Evolutionary conservation across 2,329 filamentous ascomycete species (phyloP).

Genomic region (Colletotrichum tofieldiae): DNA sequence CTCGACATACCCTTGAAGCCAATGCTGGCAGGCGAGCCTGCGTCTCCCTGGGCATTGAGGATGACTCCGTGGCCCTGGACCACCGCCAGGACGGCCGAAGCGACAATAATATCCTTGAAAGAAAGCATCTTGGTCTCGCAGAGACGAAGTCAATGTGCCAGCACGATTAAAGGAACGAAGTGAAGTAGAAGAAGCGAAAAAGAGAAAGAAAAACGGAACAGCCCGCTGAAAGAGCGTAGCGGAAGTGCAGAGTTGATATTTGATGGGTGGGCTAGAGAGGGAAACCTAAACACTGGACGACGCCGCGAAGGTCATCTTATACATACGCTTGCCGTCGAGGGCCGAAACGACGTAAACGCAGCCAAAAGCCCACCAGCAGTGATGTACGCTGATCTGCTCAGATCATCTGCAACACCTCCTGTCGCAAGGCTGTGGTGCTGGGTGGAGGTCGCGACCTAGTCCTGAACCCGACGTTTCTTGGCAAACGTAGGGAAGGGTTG

Average conservation of each 20-base stretch:
- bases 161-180: constrained; percentile 47
- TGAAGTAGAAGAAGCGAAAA: constrained; percentile 47
- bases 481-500: constrained; percentile 25
- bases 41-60: constrained; percentile 61
- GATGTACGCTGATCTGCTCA: constrained; percentile 41
- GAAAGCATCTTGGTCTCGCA: constrained; percentile 54
- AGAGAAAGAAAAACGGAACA: constrained; percentile 45
- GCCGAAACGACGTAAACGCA: constrained; percentile 31
- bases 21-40: constrained; percentile 62
- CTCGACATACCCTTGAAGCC: constrained; percentile 62
- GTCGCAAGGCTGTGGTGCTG: constrained; percentile 43
- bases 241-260: constrained; percentile 28
- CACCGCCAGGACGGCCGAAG: constrained; percentile 54
- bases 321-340: constrained; percentile 33
- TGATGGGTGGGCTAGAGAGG: constrained; percentile 19
- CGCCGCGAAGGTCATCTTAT: constrained; percentile 35
- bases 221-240: constrained; percentile 43
- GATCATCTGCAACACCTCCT: constrained; percentile 44
- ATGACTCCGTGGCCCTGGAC: constrained; percentile 63
- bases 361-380: constrained; percentile 29
- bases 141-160: constrained; percentile 44
- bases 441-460: constrained; percentile 36
- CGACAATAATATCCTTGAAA: constrained; percentile 51
- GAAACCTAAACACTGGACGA: constrained; percentile 38
- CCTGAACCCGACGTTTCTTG: constrained; percentile 36